Conservation (phyloP, 2,329 filamentous ascomycete species). For the Talaromyces sp. region DNA sequence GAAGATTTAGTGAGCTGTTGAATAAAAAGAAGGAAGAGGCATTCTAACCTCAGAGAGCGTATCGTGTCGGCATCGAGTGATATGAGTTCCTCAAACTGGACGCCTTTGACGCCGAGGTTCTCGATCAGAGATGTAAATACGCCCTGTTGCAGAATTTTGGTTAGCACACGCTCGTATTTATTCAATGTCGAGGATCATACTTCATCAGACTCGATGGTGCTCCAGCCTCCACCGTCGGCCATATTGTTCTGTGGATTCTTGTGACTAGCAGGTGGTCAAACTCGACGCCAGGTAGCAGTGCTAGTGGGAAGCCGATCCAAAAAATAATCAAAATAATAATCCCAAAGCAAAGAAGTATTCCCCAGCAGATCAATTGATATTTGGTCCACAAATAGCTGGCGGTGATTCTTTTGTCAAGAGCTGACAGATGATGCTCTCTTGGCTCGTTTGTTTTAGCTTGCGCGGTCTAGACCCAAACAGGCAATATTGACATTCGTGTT, state of each 20-base stretch:
- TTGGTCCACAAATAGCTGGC: background rate
- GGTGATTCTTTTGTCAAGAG: background rate
- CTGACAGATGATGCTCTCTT: background rate
- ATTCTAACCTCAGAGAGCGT: conserved; percentile 33
- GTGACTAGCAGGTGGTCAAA: background rate
- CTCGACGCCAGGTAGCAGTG: background rate
- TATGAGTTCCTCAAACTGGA: conserved; percentile 95
- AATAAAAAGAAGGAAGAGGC: too few relatives aligned
- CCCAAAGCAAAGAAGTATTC: background rate
- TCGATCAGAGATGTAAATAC: conserved; percentile 97
- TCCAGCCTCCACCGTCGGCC: conserved; percentile 69
- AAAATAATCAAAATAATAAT: background rate
- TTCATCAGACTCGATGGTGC: conserved; percentile 95
- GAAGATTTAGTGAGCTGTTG: background rate
- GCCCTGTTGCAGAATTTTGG: conserved; percentile 50
- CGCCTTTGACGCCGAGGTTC: conserved; percentile 81
- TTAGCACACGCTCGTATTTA: background rate
- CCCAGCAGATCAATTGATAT: background rate
- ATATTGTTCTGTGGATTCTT: conserved; percentile 32
- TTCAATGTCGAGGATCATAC: conserved; percentile 47
- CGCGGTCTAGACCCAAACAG: background rate
- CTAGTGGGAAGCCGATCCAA: background rate
- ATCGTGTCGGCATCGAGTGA: conserved; percentile 69
- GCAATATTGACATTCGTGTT: background rate
- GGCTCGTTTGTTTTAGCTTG: background rate